Evolutionary conservation across 202 grass and related monocot species (phyloP), one percentile per base, ranked within the genome.

Genomic region (Brachypodium distachyon): DNA sequence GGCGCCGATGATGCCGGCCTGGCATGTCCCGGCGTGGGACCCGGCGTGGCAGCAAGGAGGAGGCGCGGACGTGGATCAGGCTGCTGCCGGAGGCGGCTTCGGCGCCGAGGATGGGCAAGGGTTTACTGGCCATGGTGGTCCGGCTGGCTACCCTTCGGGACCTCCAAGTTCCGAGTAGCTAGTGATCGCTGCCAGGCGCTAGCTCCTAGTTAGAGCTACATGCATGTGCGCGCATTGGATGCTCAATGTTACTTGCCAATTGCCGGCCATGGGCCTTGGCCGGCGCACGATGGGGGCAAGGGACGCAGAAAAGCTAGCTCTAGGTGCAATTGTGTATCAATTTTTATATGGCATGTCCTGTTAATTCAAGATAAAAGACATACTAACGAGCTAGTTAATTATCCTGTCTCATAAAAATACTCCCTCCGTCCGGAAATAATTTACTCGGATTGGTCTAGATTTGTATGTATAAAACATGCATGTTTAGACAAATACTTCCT

Each of bases 41-140:
- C 83, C 87, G 31, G 63, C 84, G 19, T 93, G 90, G 90, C 90
- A 93, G 71, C 87, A 93, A 72, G 91, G 91, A 7, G 36, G 91
- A 7, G 36, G 61, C 8, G 58, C 74, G 9, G 88, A 91, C 39
- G 91, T 90, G 59, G 81, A 88, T 9, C 76, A 80, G 21, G 73
- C 61, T 23, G 19, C 38, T 27, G 81, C n/a, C n/a, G 70, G 41
- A 47, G n/a, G n/a, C 14, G 66, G 46, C 70, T 88, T 76, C 76
- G 4, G 76, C 54, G n/a, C n/a, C n/a, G 81, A 84, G 44, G 86
- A 88, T 64, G 86, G 76, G 8, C 81, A 84, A 55, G 86, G 81
- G 46, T 88, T 49, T 56, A 57, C 54, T 4, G 86, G 61, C 12
- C 81, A 82, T 36, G 76, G 82, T 53, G 62, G 81, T 12, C 39